Conservation (phyloP, 257 asterid species). For the Linderniella brevidens region DNA sequence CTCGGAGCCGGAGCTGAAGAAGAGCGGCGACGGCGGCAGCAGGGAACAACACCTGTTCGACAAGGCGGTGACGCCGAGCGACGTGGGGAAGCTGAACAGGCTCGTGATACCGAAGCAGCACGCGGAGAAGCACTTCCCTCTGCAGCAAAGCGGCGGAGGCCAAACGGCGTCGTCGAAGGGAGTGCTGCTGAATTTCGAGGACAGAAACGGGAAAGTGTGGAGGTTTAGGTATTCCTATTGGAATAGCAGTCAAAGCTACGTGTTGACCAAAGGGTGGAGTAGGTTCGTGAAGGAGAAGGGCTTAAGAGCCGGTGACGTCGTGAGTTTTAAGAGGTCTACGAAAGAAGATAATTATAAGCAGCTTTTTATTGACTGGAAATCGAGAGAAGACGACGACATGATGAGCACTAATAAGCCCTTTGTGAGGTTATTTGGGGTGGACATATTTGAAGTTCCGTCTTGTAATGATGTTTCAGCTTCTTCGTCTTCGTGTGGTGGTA, state of each 20-base stretch:
- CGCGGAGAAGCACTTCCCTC: slow-evolving; percentile 7
- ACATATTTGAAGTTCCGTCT: too few relatives aligned
- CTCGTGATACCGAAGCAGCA: slow-evolving; percentile 9
- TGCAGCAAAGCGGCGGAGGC: not conserved
- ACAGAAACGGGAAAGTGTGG: not conserved
- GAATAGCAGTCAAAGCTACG: not conserved
- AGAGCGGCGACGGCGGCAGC: not conserved
- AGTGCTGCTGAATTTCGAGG: not conserved
- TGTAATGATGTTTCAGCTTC: too few relatives aligned
- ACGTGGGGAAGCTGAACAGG: slow-evolving; percentile 8
- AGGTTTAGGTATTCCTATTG: slow-evolving; percentile 1
- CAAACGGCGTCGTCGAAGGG: not conserved
- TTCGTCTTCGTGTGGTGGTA: too few relatives aligned
- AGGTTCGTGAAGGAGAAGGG: not conserved
- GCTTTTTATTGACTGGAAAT: not conserved
- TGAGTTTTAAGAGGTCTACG: not conserved
- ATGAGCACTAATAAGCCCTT: too few relatives aligned
- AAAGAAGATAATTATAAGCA: not conserved
- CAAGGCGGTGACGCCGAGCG: slow-evolving; percentile 8
- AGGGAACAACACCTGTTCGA: slow-evolving; percentile 8
- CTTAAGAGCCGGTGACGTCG: not conserved
- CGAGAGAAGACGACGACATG: not conserved
- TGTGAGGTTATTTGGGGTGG: too few relatives aligned
- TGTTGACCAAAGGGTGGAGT: too few relatives aligned
- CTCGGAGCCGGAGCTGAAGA: not conserved